phyloP scores from a whole-genome alignment of 2,329 filamentous ascomycete genomes.

The Colletotrichum cereale region DNA sequence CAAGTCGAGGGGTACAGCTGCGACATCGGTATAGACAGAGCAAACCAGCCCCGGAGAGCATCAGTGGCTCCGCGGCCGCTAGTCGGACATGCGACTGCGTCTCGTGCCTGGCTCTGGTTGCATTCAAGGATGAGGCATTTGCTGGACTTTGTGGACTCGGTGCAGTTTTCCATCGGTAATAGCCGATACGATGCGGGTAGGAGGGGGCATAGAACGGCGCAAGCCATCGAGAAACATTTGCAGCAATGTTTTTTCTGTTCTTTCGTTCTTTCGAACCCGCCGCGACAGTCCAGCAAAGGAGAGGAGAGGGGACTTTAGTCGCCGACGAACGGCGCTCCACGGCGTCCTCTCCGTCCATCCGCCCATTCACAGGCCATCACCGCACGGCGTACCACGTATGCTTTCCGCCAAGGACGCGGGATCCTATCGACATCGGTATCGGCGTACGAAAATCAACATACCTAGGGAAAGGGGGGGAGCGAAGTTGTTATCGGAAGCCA shows the following conservation, averaged over 20 bases:
- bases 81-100: conserved; percentile 3
- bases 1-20: not conserved
- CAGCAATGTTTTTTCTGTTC: not conserved
- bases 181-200: not conserved
- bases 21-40: not conserved
- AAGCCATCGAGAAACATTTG: not conserved
- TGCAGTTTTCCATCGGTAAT: not conserved
- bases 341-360: not conserved
- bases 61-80: not conserved
- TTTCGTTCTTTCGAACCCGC: not conserved
- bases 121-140: not conserved
- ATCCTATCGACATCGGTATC: no score
- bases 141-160: not conserved
- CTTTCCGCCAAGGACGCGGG: not conserved
- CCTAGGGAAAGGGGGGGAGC: not conserved
- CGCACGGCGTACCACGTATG: not conserved
- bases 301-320: no score
- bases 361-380: not conserved
- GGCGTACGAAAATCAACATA: no score
- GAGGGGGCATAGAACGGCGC: not conserved
- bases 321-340: not conserved
- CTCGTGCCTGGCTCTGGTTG: conserved; percentile 17
- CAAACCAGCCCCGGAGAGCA: not conserved
- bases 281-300: not conserved
- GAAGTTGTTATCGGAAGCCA: conserved; percentile 7